A percentile compares a stretch with the other conserved stretches of the same genome.
These are phyloP conservation scores for Stylosanthes scabra DNA, from an alignment of 331 rosid species.

Conservation along the genomic window DNA sequence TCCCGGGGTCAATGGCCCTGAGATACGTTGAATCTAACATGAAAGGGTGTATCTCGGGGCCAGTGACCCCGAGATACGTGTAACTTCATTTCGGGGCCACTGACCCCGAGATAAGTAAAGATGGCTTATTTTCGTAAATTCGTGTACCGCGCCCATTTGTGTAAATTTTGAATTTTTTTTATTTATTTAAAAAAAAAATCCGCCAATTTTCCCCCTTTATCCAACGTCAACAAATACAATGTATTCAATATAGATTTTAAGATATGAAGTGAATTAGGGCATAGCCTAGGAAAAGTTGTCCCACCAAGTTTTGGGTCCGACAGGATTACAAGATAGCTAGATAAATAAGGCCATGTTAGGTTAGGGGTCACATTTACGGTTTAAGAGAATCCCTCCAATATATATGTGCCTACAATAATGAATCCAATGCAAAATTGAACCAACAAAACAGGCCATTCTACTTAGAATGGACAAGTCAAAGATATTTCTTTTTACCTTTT, in stretches of 20 bases:
- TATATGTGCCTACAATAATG: background rate
- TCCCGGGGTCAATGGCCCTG: no score
- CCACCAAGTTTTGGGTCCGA: constrained; percentile 35
- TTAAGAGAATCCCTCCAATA: no score
- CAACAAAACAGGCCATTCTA: background rate
- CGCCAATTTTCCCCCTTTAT: background rate
- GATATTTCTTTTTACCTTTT: background rate
- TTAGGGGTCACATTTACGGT: no score
- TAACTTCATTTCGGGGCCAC: no score
- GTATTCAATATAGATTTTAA: background rate
- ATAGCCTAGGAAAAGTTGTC: background rate
- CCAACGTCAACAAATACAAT: constrained; percentile 25
- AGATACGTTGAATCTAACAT: no score
- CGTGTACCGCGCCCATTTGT: no score
- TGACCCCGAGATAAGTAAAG: no score
- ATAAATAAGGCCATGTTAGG: background rate
- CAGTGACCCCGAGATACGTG: no score
- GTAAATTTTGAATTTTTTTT: no score
- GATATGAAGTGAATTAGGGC: background rate
- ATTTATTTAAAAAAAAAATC: no score
- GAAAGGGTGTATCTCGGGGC: no score
- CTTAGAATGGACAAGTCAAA: background rate
- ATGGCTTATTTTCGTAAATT: no score
- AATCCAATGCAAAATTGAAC: background rate
- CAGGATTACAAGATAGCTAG: constrained; percentile 51